These are phyloP conservation scores for Sungouiozyma ichnusensis DNA, from an alignment of 805 yeast species.

Conservation along the genomic window DNA sequence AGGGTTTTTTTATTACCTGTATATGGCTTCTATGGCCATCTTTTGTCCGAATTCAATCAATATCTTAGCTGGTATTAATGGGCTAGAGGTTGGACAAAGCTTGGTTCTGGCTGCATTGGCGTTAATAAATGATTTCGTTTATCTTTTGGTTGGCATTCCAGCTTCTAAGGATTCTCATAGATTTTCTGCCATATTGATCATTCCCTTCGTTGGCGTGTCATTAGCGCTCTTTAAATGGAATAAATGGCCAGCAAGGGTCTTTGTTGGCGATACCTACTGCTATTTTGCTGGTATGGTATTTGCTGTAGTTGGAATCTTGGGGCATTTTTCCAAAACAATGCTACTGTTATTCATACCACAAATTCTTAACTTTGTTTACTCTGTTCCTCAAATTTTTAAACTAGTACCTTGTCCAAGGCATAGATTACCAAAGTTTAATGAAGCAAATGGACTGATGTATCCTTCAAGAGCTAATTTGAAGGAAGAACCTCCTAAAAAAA, in stretches of 20 bases:
- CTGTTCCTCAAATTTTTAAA: slow-evolving; percentile 84
- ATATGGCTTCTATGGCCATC: slow-evolving; percentile 86
- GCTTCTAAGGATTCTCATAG: slow-evolving; percentile 74
- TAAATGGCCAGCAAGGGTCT: slow-evolving; percentile 85
- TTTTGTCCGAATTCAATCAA: slow-evolving; percentile 95
- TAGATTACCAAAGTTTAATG: slow-evolving; percentile 71
- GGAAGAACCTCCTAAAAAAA: slow-evolving; percentile 26
- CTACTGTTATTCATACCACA: slow-evolving; percentile 83
- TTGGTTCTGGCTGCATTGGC: slow-evolving; percentile 64
- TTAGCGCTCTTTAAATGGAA: slow-evolving; percentile 66
- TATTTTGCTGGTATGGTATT: slow-evolving; percentile 98
- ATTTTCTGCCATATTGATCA: slow-evolving; percentile 63
- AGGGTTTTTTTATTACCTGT: slow-evolving; percentile 68
- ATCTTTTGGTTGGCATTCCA: slow-evolving; percentile 40
- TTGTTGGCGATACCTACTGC: slow-evolving; percentile 97
- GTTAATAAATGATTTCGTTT: slow-evolving; percentile 66
- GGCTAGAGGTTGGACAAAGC: slow-evolving; percentile 93
- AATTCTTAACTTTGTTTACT: slow-evolving; percentile 78
- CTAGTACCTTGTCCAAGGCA: slow-evolving; percentile 93
- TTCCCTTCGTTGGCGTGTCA: slow-evolving; percentile 84
- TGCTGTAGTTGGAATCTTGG: slow-evolving; percentile 91
- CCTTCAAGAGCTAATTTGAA: slow-evolving; percentile 50
- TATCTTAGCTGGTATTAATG: slow-evolving; percentile 92
- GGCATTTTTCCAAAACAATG: slow-evolving; percentile 91
- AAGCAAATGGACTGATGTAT: slow-evolving; percentile 57